phyloP scores from a whole-genome alignment of 306 rosid genomes.

The Cicer arietinum region DNA sequence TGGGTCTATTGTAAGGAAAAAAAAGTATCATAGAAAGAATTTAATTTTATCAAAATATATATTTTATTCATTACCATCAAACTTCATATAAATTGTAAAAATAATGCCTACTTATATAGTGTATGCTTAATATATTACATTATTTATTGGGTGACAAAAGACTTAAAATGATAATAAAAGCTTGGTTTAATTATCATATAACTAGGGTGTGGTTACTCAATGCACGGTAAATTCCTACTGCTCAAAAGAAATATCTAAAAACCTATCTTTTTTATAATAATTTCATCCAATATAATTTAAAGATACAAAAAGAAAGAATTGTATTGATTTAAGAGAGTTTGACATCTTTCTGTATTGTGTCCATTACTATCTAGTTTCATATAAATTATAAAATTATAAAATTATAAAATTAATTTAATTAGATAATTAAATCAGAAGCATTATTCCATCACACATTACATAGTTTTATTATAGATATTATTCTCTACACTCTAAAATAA shows the following conservation, averaged over 20 bases:
- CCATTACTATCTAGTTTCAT: not conserved
- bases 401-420: not conserved
- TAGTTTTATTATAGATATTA: slow-evolving; percentile 8
- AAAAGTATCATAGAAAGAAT: too few species aligned
- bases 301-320: not conserved
- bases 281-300: not conserved
- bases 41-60: too few species aligned
- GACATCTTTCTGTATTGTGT: not conserved
- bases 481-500: slow-evolving; percentile 4
- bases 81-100: too few species aligned
- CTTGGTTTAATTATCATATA: not conserved
- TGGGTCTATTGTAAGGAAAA: too few species aligned
- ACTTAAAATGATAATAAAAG: not conserved
- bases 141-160: slow-evolving; percentile 1
- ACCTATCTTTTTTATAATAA: not conserved
- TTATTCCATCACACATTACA: not conserved
- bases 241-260: slow-evolving; percentile 10
- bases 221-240: not conserved
- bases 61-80: too few species aligned
- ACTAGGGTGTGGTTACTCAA: not conserved
- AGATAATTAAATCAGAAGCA: not conserved
- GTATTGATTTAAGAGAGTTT: not conserved
- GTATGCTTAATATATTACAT: too few species aligned
- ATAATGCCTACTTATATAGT: too few species aligned
- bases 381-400: not conserved